Base-by-base conservation (phyloP, 1,284 basidiomycete genomes). In the Puccinia horiana region DNA sequence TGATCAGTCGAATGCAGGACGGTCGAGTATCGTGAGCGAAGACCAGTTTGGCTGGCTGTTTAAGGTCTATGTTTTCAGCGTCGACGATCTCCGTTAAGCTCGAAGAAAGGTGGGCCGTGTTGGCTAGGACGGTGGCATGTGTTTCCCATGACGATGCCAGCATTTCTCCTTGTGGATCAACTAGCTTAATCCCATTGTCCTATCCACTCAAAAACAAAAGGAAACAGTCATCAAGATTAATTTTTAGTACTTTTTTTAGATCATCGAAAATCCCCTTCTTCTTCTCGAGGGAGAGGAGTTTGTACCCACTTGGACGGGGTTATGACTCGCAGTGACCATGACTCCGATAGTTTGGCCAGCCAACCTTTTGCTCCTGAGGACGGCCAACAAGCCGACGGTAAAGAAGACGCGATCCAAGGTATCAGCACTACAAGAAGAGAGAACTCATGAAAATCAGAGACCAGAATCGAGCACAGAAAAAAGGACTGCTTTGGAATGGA, bases 271-370 rank as follows among this genome's bases (percentile, higher is more conserved):
- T n/a, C n/a, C n/a, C n/a, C n/a, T n/a, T n/a, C n/a, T n/a, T n/a
- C n/a, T n/a, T n/a, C n/a, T n/a, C n/a, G 35, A 20, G 26, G 32
- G 16, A 4, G 11, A 12, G 12, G 6, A 40, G 9, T 14, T 26
- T 32, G n/a, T 8, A 70, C 90, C 84, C 85, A 96, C 95, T 85
- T 92, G 90, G 87, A 96, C 96, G 26, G 96, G 96, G 87, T 99
- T 99, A 88, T 99, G 97, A 35, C 95, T 97, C 4, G 97, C 97
- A 54, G 97, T 99, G 85, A 99, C 93, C 97, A 99, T 99, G 32
- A 99, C 93, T 44, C 97, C 97, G 85, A 99, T 93, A 49, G 92
- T 93, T 87, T 93, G 93, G 70, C 97, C 96, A 86, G 93, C 92
- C 52, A 96, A 89, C 84, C 91, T 92, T 88, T 94, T 96, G 88